Evolutionary conservation across 163 green algal species (phyloP), one percentile per base, ranked within the genome.

Genomic region (Volvox carteri): DNA sequence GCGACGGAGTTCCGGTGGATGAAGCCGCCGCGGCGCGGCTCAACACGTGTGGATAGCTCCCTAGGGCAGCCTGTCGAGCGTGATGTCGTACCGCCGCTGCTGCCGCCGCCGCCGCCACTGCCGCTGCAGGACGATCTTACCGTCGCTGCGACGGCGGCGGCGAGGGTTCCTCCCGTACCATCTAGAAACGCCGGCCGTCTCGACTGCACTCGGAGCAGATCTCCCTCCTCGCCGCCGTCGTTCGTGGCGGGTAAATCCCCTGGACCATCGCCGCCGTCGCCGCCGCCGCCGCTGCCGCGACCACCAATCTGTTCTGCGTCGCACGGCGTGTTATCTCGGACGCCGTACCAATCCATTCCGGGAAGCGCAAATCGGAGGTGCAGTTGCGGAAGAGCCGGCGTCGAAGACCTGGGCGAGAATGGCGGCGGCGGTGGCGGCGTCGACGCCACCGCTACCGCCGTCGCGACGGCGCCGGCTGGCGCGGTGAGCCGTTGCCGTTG

Each of bases 111-210:
- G 79, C 8, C 41, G 44, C 62, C 58, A 41, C n/a, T 56, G 58
- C 41, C 56, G 58, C n/a, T 7, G n/a, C 30, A 39, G 58, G 39
- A 41, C 56, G 37, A 1, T 30, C n/a, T 30, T 1, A 68, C 42
- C 30, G n/a, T 78, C 25, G 30, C 37, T 0, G 44, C 62, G n/a
- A 78, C 62, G 41, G 62, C 79, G 58, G 79, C 79, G 41, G 65
- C 62, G 3, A 78, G 46, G 1, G 16, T 50, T n/a, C 79, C 79
- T 6, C 42, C 42, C 41, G 62, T 70, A n/a, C 62, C 18, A 35
- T 86, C 79, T 1, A 77, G n/a, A 21, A 86, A 86, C 12, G 58
- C 79, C 2, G 79, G 79, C 62, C 79, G 79, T 0, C 79, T 60
- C 1, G 62, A 78, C 62, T 86, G 79, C 16, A 86, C 79, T 0